Evolutionary conservation across 2,329 filamentous ascomycete species (phyloP), one percentile per base, ranked within the genome.

Genomic region (Colletotrichum sp.): DNA sequence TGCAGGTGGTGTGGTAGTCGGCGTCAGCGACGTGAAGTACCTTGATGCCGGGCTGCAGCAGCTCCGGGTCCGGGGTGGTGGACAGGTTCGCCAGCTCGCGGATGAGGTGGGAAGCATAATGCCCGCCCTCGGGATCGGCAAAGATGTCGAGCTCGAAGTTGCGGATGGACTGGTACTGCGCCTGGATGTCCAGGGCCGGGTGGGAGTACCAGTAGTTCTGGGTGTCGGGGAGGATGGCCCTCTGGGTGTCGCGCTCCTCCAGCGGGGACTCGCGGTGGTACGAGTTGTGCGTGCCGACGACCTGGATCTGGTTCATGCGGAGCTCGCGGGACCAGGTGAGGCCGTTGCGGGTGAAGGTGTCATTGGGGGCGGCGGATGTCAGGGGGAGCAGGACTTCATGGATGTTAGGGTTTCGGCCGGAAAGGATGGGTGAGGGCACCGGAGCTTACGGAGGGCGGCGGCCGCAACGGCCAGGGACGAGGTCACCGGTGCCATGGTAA

Each of bases 271-370:
- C 88, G 52, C 85, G 83, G 76, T 90, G 88, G 80, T 90, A 90
- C 77, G 85, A 87, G 80, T 90, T 90, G 80, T 90, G 88, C 0
- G 88, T 88, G 77, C 88, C 88, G 49, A 89, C 81, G 57, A 89
- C 85, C 78, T 90, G 88, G 63, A 89, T 86, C 63, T 90, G 87
- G 80, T 90, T 90, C 82, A 90, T 86, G 67, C 87, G 88, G 67
- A 89, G 78, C 75, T 7, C 49, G 49, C 18, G 57, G 16, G 82
- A 79, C 83, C 83, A 85, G 24, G 77, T 81, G 34, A 84, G 81
- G 60, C 80, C 80, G 69, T 83, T 83, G 52, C 78, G 79, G 34
- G 78, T 79, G 77, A 81, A 80, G 28, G 75, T 44, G n/a, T 18
- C 52, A 49, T 71, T 62, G 32, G 39, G 21, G 16, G 66, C 77